Conservation (phyloP, 805 yeast species). For the Candida bentonensis region DNA sequence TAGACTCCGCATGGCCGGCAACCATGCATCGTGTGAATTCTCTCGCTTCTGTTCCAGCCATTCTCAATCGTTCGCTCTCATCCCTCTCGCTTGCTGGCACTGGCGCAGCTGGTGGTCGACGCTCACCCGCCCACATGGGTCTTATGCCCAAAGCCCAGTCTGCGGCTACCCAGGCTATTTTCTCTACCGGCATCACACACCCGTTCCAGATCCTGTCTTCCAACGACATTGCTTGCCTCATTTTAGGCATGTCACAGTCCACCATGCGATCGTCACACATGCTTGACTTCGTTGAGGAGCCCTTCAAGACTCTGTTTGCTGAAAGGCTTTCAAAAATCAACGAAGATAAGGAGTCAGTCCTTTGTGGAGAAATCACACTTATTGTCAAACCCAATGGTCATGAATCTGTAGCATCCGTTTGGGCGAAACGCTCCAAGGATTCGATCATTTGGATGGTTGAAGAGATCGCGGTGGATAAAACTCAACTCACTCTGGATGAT, state of each 20-base stretch:
- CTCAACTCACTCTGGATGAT: neutral
- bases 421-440: conserved; percentile 66
- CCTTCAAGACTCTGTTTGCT: neutral
- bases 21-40: neutral
- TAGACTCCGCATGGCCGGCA: neutral
- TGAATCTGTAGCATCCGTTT: conserved; percentile 72
- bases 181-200: conserved; percentile 56
- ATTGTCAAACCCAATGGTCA: conserved; percentile 52
- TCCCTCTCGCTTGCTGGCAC: neutral
- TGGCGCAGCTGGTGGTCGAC: neutral
- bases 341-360: conserved; percentile 14
- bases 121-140: neutral
- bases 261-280: conserved; percentile 50
- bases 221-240: conserved; percentile 77
- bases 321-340: neutral
- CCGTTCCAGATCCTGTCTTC: conserved; percentile 81
- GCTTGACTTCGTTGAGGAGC: conserved; percentile 41
- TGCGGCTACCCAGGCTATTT: conserved; percentile 38
- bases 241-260: conserved; percentile 65
- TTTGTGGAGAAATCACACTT: conserved; percentile 66
- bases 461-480: conserved; percentile 33
- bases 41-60: neutral
- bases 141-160: neutral
- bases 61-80: neutral
- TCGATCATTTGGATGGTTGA: conserved; percentile 74